Evolutionary conservation across 2,329 filamentous ascomycete genomes (phyloP), one percentile per base, ranked within the genome.

Genomic region (Pseudocercospora vitis): DNA sequence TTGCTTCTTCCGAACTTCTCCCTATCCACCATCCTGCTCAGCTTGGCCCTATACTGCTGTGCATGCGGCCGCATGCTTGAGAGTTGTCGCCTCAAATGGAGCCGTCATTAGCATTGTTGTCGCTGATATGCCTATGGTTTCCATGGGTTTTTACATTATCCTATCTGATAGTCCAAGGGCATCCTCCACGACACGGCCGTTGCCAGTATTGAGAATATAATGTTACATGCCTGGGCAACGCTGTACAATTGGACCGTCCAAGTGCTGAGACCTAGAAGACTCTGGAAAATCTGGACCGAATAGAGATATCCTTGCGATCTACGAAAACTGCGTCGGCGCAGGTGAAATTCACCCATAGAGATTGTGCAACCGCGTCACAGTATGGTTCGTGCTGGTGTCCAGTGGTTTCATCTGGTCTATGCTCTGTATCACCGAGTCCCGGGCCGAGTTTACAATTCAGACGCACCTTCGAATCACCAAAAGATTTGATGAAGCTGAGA

Each of bases 261-360:
- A 16, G 7, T 54, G 56, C 11, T 59, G 53, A 42, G 55, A 55
- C 14, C 51, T 55, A 28, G 52, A 53, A 21, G 55, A 58, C 39
- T 46, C 14, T 5, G 74, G 71, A 59, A 78, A 76, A n/a, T 1
- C 76, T 78, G 65, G 79, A 78, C 73, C 75, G 78, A 26, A 79
- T 67, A 46, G 77, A 72, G 32, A 73, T 74, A 1, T 72, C 73
- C 6, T 66, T 62, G 21, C 23, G 21, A 24, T 74, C 70, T 32
- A 76, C 70, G 40, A 71, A 67, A 3, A 72, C 64, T 51, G 77
- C 75, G 61, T 77, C 73, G 48, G 74, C 59, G 23, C 67, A 69
- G 56, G 68, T 71, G 58, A 77, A 72, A 63, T 75, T 74, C 71
- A 73, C 21, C 76, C 76, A 37, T 73, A 74, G 63, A 71, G 78